Percentiles rank a stretch among this genome's conserved stretches.
Evolutionary conservation across 345 rosid species (phyloP).

Genomic region (Camelina hispida): DNA sequence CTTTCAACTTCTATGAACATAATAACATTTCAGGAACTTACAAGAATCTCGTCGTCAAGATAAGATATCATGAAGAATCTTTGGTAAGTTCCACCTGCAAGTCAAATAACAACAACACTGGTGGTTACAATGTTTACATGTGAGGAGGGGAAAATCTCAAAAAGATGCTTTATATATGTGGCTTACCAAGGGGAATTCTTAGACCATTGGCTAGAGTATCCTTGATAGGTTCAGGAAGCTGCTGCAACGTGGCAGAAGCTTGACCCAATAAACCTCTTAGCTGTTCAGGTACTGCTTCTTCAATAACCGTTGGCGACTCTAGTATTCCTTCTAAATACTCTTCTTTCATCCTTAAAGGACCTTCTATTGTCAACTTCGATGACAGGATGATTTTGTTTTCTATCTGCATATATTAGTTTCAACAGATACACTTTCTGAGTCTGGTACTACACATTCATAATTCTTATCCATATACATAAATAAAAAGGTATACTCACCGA

Average conservation of each 20-base stretch:
- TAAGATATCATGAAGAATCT: constrained; percentile 94
- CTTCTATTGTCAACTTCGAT: constrained; percentile 77
- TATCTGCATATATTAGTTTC: constrained; percentile 51
- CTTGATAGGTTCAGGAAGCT: constrained; percentile 75
- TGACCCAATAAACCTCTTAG: constrained; percentile 74
- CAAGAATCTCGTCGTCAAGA: constrained; percentile 81
- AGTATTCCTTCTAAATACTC: constrained; percentile 78
- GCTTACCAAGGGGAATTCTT: constrained; percentile 76
- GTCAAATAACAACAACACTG: background rate
- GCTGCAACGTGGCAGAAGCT: constrained; percentile 65
- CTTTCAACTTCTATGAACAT: constrained; percentile 2
- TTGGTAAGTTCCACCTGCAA: constrained; percentile 77
- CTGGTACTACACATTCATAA: background rate
- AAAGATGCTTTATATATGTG: background rate
- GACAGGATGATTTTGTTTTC: constrained; percentile 72
- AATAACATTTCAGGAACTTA: constrained; percentile 2
- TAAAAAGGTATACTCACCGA: constrained; percentile 50
- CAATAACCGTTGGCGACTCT: constrained; percentile 77
- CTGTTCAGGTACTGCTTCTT: constrained; percentile 85
- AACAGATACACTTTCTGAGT: background rate
- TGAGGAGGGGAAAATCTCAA: background rate
- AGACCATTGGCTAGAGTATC: constrained; percentile 70
- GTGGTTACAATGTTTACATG: constrained; percentile 7
- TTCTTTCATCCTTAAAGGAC: constrained; percentile 92
- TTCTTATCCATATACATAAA: background rate